A percentile compares a stretch with the other conserved stretches of the same genome.
phyloP scores from a whole-genome alignment of 768 basidiomycete genomes.

The Megacollybia marginata region DNA sequence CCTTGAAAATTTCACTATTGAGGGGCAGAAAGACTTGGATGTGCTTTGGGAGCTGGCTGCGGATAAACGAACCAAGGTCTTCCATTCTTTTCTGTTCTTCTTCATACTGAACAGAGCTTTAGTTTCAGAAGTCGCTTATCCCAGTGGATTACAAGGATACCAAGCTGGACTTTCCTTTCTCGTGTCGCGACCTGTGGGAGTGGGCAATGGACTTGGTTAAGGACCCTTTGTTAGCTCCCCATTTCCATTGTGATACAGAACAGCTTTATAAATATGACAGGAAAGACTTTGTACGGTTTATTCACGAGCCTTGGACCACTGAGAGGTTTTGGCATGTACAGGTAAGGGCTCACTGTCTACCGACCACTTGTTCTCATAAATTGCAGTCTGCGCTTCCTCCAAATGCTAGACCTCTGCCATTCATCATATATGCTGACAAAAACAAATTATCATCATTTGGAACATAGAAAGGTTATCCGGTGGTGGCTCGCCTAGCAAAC shows the following conservation, averaged over 20 bases:
- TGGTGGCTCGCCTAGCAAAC: conserved; percentile 24
- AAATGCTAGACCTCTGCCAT: conserved; percentile 16
- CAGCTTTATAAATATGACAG: conserved; percentile 20
- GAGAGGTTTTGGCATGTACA: conserved; percentile 28
- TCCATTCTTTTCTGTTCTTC: conserved; percentile 2
- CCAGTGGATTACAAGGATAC: conserved; percentile 11
- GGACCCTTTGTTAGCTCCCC: conserved; percentile 14
- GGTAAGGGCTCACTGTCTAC: conserved; percentile 12
- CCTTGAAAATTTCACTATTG: not conserved
- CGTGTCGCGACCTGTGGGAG: conserved; percentile 13
- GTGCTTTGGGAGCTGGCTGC: not conserved
- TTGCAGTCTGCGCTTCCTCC: conserved; percentile 8
- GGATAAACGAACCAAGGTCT: not conserved
- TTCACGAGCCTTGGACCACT: conserved; percentile 31
- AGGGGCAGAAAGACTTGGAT: not conserved
- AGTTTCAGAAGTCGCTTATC: conserved; percentile 13
- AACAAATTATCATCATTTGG: conserved; percentile 29
- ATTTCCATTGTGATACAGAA: conserved; percentile 25
- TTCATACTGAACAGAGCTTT: conserved; percentile 3
- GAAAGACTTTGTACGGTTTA: conserved; percentile 17
- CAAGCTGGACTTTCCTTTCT: conserved; percentile 11
- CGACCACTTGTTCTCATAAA: not conserved
- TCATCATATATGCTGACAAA: conserved; percentile 35
- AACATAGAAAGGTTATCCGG: conserved; percentile 28
- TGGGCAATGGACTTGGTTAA: conserved; percentile 20